phyloP scores from a whole-genome alignment of 2,329 filamentous ascomycete genomes.

The Epichloe coenophiala region DNA sequence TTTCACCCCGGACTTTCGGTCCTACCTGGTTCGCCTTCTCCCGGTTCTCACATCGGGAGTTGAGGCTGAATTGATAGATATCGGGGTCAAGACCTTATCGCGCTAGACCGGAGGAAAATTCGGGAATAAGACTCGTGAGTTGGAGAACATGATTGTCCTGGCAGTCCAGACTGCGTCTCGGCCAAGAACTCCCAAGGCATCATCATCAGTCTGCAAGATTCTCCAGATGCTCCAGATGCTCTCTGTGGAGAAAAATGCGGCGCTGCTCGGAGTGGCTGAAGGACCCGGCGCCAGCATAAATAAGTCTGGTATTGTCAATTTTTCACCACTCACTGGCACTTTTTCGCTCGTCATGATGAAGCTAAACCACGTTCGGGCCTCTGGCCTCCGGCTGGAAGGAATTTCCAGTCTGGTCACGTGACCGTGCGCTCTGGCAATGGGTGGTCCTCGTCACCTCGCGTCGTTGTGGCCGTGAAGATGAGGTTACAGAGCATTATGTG shows the following conservation, averaged over 20 bases:
- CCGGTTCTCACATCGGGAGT: neutral
- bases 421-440: neutral
- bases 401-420: neutral
- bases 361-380: neutral
- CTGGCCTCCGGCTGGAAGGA: neutral
- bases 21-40: neutral
- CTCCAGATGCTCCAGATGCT: neutral
- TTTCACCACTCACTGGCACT: neutral
- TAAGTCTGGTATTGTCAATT: neutral
- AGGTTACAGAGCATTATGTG: neutral
- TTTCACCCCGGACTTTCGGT: conserved; percentile 3
- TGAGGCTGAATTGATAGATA: neutral
- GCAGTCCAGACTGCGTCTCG: neutral
- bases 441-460: neutral
- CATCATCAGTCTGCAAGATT: neutral
- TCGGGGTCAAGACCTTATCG: neutral
- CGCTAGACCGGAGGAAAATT: too few relatives aligned
- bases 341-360: neutral
- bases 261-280: neutral
- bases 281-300: neutral
- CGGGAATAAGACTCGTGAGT: neutral
- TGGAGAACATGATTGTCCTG: neutral
- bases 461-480: neutral
- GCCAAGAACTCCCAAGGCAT: neutral
- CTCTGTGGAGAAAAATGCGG: neutral